Conservation (phyloP, 2,329 filamentous ascomycete genomes). For the Ambrosiella cleistominuta region DNA sequence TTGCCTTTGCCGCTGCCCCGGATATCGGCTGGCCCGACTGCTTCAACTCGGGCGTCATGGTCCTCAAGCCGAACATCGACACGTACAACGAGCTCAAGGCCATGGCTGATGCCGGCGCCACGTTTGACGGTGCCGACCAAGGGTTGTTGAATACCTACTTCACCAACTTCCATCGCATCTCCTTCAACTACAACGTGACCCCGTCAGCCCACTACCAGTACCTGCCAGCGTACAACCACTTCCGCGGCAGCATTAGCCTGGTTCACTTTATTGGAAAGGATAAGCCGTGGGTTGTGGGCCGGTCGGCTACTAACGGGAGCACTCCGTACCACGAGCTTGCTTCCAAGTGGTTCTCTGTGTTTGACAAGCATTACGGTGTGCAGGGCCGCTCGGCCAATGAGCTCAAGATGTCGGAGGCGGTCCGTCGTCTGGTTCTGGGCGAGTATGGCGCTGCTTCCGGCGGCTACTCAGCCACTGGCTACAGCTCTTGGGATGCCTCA, state of each 20-base stretch:
- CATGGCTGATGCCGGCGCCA: constrained; percentile 71
- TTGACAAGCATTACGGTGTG: constrained; percentile 64
- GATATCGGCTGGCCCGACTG: constrained; percentile 97
- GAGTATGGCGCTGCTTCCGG: constrained; percentile 23
- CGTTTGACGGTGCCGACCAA: constrained; percentile 94
- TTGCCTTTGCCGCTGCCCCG: constrained; percentile 55
- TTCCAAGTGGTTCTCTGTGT: constrained; percentile 83
- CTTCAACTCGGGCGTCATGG: constrained; percentile 98
- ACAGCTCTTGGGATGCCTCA: constrained; percentile 14
- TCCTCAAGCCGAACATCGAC: constrained; percentile 65
- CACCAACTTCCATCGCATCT: constrained; percentile 68
- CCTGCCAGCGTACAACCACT: constrained; percentile 83
- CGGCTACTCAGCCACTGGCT: constrained; percentile 8
- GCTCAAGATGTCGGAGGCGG: constrained; percentile 16
- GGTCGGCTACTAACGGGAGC: constrained; percentile 24
- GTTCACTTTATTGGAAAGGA: constrained; percentile 86
- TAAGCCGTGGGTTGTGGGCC: constrained; percentile 70
- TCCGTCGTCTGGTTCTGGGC: constrained; percentile 38
- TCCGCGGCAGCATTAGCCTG: constrained; percentile 73
- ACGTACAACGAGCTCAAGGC: constrained; percentile 75
- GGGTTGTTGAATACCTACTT: constrained; percentile 93
- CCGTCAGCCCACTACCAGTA: constrained; percentile 96
- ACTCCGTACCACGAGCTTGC: constrained; percentile 51
- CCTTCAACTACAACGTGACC: constrained; percentile 94
- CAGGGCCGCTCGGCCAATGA: constrained; percentile 15